phyloP scores from a whole-genome alignment of 2,329 filamentous ascomycete genomes.

The Ascochyta rabiei region DNA sequence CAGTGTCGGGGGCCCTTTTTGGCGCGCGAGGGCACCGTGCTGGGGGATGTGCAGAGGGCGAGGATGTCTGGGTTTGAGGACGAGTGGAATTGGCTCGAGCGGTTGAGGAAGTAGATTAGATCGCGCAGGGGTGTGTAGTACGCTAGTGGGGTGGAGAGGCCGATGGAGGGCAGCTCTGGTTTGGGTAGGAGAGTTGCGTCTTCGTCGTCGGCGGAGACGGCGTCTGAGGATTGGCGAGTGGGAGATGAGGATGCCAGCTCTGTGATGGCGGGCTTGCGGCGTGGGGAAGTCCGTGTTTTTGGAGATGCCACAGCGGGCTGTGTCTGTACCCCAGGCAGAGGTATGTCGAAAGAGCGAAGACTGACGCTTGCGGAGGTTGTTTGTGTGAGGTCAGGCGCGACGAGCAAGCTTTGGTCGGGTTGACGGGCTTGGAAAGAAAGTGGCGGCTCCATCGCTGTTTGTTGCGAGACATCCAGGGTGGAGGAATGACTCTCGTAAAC shows the following conservation, averaged over 20 bases:
- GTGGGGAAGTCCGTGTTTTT: constrained; percentile 6
- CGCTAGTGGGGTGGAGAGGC: constrained; percentile 48
- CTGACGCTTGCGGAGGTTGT: constrained; percentile 23
- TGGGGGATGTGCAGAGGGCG: constrained; percentile 49
- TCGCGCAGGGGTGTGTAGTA: constrained; percentile 55
- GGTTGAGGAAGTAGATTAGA: constrained; percentile 50
- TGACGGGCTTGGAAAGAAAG: constrained; percentile 31
- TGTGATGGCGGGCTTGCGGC: constrained; percentile 15
- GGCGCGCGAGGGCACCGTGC: constrained; percentile 45
- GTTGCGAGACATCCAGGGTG: constrained; percentile 39
- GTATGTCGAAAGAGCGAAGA: constrained; percentile 30
- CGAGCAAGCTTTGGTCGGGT: constrained; percentile 34
- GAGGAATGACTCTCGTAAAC: constrained; percentile 25
- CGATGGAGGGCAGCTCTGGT: constrained; percentile 35
- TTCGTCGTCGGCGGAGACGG: constrained; percentile 17
- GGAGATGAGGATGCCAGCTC: constrained; percentile 18
- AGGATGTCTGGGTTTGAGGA: constrained; percentile 50
- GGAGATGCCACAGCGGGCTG: constrained; percentile 8
- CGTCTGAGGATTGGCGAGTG: constrained; percentile 14
- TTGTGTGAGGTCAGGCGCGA: constrained; percentile 50
- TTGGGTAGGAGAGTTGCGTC: constrained; percentile 4
- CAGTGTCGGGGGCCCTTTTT: constrained; percentile 53
- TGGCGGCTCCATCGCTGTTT: constrained; percentile 18
- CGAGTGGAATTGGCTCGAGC: constrained; percentile 43
- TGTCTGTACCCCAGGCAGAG: constrained; percentile 12